Conservation (phyloP, 495 filamentous ascomycete genomes). For the Penicillium cinerascens region DNA sequence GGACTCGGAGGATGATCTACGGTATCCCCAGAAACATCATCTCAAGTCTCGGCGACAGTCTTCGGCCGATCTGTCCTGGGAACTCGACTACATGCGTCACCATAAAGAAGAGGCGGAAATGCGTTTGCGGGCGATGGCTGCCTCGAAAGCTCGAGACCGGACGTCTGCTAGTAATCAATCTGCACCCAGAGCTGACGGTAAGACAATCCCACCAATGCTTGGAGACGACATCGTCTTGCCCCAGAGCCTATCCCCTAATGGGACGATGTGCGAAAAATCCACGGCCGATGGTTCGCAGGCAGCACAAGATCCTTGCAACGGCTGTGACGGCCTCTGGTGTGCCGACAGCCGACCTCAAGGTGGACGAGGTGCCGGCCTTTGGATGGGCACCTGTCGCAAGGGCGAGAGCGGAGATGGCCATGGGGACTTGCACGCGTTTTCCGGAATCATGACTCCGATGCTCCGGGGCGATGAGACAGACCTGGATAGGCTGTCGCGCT, state of each 20-base stretch:
- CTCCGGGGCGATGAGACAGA: constrained; percentile 11
- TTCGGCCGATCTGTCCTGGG: constrained; percentile 48
- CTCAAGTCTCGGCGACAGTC: constrained; percentile 40
- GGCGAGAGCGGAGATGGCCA: constrained; percentile 5
- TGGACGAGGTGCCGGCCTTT: constrained; percentile 51
- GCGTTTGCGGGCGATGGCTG: constrained; percentile 28
- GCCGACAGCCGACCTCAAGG: constrained; percentile 19
- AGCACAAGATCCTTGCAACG: constrained; percentile 8
- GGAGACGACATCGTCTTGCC: constrained; percentile 73
- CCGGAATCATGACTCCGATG: constrained; percentile 30
- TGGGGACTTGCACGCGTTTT: constrained; percentile 5
- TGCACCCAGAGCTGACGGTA: constrained; percentile 46
- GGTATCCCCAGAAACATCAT: constrained; percentile 36
- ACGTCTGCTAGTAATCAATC: constrained; percentile 41
- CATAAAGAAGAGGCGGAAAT: constrained; percentile 47
- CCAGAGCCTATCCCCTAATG: constrained; percentile 70
- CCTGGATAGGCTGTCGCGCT: background rate
- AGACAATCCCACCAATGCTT: constrained; percentile 74
- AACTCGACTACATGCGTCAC: constrained; percentile 47
- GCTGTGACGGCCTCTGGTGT: constrained; percentile 44
- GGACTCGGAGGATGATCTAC: constrained; percentile 36
- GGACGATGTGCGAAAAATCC: constrained; percentile 70
- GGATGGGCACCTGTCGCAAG: constrained; percentile 59
- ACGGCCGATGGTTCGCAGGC: constrained; percentile 9
- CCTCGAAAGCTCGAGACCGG: constrained; percentile 16